phyloP scores from a whole-genome alignment of 139 green algal species.

The Limnomonas spitsbergensis region DNA sequence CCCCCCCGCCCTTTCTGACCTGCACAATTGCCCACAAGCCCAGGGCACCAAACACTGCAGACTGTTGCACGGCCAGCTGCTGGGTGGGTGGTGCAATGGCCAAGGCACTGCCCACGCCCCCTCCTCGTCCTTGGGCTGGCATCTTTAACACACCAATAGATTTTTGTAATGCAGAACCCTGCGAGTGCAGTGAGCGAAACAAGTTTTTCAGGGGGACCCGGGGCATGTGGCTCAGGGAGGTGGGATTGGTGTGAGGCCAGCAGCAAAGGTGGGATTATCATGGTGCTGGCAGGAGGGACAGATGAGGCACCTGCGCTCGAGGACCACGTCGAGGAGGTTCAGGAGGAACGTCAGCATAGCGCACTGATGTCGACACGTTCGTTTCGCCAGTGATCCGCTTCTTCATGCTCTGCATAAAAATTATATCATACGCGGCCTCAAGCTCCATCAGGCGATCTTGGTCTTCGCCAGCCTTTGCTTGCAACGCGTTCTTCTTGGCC shows the following conservation, averaged over 20 bases:
- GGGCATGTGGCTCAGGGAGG: too few species aligned
- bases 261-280: too few species aligned
- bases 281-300: too few species aligned
- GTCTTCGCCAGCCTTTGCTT: slow-evolving; percentile 23
- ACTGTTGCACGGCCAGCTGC: slow-evolving; percentile 21
- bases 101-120: background rate
- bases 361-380: slow-evolving; percentile 48
- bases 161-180: too few species aligned
- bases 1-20: slow-evolving; percentile 18
- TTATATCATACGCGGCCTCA: slow-evolving; percentile 68
- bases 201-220: too few species aligned
- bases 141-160: background rate
- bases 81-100: slow-evolving; percentile 1
- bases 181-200: too few species aligned
- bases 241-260: too few species aligned
- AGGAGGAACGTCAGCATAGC: slow-evolving; percentile 48
- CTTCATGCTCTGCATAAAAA: slow-evolving; percentile 78
- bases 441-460: slow-evolving; percentile 46
- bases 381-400: slow-evolving; percentile 59
- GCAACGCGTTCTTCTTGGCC: slow-evolving; percentile 54
- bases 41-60: slow-evolving; percentile 53
- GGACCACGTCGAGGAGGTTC: background rate
- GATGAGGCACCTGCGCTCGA: background rate
- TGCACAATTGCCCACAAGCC: slow-evolving; percentile 52
- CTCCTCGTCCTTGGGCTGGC: background rate